Conservation (phyloP, 768 basidiomycete genomes). For the Boletellus emodensis region DNA sequence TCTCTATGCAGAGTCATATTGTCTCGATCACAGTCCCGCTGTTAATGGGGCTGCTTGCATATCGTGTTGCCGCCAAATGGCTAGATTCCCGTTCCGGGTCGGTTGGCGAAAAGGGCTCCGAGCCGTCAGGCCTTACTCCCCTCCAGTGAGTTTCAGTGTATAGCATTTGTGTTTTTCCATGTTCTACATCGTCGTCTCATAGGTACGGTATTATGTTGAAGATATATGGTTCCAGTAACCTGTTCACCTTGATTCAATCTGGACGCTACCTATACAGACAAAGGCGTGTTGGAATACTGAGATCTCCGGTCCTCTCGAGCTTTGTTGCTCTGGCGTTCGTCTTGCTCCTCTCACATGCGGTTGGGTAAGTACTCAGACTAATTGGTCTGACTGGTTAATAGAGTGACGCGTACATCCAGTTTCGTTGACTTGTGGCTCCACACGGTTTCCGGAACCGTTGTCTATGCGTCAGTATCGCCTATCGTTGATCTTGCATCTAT, state of each 20-base stretch:
- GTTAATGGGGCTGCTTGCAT: not conserved
- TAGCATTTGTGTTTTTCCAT: not conserved
- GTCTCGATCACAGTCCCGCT: not conserved
- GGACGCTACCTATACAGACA: not conserved
- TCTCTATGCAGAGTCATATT: not conserved
- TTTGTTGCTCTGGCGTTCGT: not conserved
- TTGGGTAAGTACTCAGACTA: not conserved
- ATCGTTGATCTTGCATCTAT: not conserved
- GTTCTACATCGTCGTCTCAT: not conserved
- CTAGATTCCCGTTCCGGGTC: not conserved
- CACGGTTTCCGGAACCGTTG: not conserved
- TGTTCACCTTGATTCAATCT: not conserved
- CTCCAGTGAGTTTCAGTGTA: not conserved
- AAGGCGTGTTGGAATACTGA: not conserved
- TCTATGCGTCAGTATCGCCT: not conserved
- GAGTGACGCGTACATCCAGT: not conserved
- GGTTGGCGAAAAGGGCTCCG: not conserved
- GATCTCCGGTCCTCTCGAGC: constrained; percentile 1
- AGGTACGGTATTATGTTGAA: constrained; percentile 2
- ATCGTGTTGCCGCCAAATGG: constrained; percentile 1
- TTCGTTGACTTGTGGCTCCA: constrained; percentile 2
- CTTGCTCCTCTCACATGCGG: constrained; percentile 1
- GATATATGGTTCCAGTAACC: constrained; percentile 4
- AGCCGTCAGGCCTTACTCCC: not conserved
- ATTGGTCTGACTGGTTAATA: not conserved